Evolutionary conservation across 495 filamentous ascomycete genomes (phyloP), one percentile per base, ranked within the genome.

Genomic region (Neurospora intermedia): DNA sequence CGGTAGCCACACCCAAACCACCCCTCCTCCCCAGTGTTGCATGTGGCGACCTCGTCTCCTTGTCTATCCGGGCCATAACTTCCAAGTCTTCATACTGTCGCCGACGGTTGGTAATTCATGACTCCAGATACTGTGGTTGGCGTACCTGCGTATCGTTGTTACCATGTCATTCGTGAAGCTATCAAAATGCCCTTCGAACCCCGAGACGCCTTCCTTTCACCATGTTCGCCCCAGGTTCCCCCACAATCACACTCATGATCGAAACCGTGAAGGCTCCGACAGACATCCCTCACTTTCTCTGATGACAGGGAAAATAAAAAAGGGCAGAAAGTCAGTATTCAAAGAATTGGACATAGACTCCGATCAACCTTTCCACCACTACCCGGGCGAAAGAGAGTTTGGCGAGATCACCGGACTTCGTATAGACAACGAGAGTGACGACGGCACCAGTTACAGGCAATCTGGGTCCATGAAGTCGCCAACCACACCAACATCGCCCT

Each of bases 321-420:
- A 82, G 76, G 80, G 77, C 18, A 79, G 82, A 38, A 80, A 78
- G 72, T 84, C 83, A 23, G 77, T 85, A 69, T 87, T 87, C 73
- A 82, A 77, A 71, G 85, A 87, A 75, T 76, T 83, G 48, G 84
- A 83, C 15, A 72, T 87, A 59, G 79, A 83, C 54, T 80, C 81
- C 70, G 78, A 82, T 43, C 75, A 80, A 23, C 69, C 73, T 71
- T 71, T 54, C 13, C 74, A 77, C 46, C 38, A 39, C 6, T 75
- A 72, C 41, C 40, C 59, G 9, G 74, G n/a, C 72, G 76, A 78
- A 69, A 79, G 75, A 42, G 76, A 79, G 20, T 69, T 77, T 74
- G 72, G 69, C 43, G 77, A 79, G 72, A 76, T 74, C 42, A 79
- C 75, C 10, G 77, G 73, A n/a, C 69, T 77, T 15, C 45, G 8